Conservation (phyloP, 768 basidiomycete genomes). For the Lactarius deliciosus region DNA sequence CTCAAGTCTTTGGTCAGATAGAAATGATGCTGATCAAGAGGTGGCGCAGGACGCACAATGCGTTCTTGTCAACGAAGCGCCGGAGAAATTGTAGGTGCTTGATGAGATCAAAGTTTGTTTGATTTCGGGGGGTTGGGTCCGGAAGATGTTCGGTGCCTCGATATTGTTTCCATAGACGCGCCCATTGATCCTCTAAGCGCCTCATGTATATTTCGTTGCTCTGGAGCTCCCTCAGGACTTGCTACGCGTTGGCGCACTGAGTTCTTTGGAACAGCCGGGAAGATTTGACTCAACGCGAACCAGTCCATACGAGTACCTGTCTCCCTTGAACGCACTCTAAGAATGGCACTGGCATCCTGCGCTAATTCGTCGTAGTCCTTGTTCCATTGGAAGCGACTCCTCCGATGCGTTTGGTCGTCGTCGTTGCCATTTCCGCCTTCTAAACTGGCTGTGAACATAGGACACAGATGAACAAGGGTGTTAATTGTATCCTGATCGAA, state of each 20-base stretch:
- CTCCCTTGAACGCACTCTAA: conserved; percentile 71
- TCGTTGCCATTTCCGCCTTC: conserved; percentile 17
- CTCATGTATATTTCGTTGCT: conserved; percentile 74
- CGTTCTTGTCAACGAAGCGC: conserved; percentile 79
- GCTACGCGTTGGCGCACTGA: conserved; percentile 68
- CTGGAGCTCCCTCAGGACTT: conserved; percentile 55
- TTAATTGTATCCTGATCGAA: not conserved
- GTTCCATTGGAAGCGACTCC: conserved; percentile 81
- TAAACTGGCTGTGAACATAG: not conserved
- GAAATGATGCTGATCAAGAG: conserved; percentile 1
- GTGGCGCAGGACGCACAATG: conserved; percentile 58
- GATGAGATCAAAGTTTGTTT: conserved; percentile 75
- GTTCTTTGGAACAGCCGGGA: conserved; percentile 71
- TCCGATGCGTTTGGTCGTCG: conserved; percentile 34
- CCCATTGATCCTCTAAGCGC: conserved; percentile 80
- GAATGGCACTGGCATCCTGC: conserved; percentile 79
- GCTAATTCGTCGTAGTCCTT: conserved; percentile 86
- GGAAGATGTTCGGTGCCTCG: conserved; percentile 65
- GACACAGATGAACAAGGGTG: not conserved
- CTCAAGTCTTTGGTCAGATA: conserved; percentile 38
- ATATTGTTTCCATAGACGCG: conserved; percentile 71
- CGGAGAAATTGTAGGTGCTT: conserved; percentile 82
- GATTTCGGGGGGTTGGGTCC: conserved; percentile 66
- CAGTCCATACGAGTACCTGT: conserved; percentile 60
- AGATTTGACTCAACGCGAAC: conserved; percentile 73